These are phyloP conservation scores for Zygosaccharomyces siamensis DNA, from an alignment of 805 yeast species.

Conservation along the genomic window DNA sequence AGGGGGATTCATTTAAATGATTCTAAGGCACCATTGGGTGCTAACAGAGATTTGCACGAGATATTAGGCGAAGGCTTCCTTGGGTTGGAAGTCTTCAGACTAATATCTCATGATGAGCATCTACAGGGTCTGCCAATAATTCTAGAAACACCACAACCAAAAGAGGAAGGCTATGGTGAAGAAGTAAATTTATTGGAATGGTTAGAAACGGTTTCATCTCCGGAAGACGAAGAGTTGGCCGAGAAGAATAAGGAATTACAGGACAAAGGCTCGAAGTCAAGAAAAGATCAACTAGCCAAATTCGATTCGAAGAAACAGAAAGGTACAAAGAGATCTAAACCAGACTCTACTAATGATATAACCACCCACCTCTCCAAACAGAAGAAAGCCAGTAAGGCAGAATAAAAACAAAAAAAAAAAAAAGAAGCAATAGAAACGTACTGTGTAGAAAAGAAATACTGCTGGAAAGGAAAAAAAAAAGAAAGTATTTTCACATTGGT, in stretches of 20 bases:
- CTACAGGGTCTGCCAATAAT: slow-evolving; percentile 69
- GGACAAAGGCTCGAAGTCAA: slow-evolving; percentile 58
- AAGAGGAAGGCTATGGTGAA: slow-evolving; percentile 69
- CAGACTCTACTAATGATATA: slow-evolving; percentile 15
- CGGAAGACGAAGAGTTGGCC: slow-evolving; percentile 51
- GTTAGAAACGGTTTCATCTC: slow-evolving; percentile 41
- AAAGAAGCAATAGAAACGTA: not conserved
- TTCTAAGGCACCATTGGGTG: slow-evolving; percentile 88
- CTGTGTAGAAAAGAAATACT: too few species aligned
- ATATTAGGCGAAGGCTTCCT: slow-evolving; percentile 83
- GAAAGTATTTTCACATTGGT: not conserved
- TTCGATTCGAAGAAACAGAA: slow-evolving; percentile 50
- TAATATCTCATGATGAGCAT: slow-evolving; percentile 62
- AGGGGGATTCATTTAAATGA: slow-evolving; percentile 86
- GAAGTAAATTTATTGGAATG: slow-evolving; percentile 82
- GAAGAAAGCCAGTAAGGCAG: slow-evolving; percentile 12
- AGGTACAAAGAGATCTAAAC: slow-evolving; percentile 20
- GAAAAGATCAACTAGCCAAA: slow-evolving; percentile 64
- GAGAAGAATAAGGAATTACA: slow-evolving; percentile 47
- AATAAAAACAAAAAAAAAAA: not conserved
- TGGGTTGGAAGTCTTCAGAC: slow-evolving; percentile 79
- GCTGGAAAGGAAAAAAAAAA: too few species aligned
- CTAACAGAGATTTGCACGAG: slow-evolving; percentile 89
- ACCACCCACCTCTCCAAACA: slow-evolving; percentile 18
- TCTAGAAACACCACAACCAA: slow-evolving; percentile 77